Percentiles rank a stretch among this genome's conserved stretches.
phyloP scores from a whole-genome alignment of 2,329 filamentous ascomycete genomes.

The Tolypocladium album region DNA sequence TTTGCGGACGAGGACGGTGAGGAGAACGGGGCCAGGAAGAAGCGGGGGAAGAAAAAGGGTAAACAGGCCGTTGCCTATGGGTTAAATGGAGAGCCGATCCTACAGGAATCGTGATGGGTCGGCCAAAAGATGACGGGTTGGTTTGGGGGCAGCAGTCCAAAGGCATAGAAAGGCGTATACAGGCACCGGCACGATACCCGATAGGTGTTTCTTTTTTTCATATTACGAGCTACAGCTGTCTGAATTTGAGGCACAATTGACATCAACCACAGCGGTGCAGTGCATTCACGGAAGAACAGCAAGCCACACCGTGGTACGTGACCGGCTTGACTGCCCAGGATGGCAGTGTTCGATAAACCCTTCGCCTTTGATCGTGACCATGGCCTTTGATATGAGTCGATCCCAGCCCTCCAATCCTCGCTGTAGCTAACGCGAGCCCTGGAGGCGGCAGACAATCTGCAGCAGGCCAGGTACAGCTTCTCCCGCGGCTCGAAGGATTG shows the following conservation, averaged over 20 bases:
- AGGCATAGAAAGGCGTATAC: neutral
- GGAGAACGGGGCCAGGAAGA: slow-evolving; percentile 16
- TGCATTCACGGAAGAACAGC: neutral
- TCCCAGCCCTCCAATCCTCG: neutral
- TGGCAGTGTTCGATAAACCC: neutral
- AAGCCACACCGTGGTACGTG: neutral
- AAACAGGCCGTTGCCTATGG: slow-evolving; percentile 23
- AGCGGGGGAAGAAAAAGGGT: slow-evolving; percentile 18
- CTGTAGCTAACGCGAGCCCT: neutral
- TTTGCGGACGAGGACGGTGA: slow-evolving; percentile 29
- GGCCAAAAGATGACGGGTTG: neutral
- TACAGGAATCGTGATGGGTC: slow-evolving; percentile 5
- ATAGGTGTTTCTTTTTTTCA: neutral
- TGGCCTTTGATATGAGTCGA: neutral
- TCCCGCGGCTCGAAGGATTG: neutral
- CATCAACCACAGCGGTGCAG: neutral
- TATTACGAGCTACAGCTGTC: neutral
- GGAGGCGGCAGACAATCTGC: neutral
- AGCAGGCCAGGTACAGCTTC: neutral
- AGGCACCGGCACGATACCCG: slow-evolving; percentile 1
- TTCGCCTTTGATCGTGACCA: neutral
- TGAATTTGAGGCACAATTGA: neutral
- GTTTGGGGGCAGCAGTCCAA: neutral
- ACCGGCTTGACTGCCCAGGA: neutral
- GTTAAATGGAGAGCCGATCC: slow-evolving; percentile 25